Conservation (phyloP, 1,139 yeast species). For the Williopsis jadinii region DNA sequence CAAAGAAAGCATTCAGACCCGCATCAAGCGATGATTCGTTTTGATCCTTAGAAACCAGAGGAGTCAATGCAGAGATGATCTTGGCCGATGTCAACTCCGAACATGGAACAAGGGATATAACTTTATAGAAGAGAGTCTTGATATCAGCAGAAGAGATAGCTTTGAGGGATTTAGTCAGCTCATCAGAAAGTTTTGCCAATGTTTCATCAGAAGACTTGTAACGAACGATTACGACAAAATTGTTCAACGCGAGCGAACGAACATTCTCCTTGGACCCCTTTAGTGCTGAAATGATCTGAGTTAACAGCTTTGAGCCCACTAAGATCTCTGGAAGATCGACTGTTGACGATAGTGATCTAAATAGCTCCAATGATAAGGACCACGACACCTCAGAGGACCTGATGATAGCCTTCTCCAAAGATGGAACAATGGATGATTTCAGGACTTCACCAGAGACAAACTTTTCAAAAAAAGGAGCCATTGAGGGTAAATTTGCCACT, state of each 20-base stretch:
- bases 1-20: constrained; percentile 44
- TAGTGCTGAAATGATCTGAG: constrained; percentile 55
- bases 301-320: constrained; percentile 42
- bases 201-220: constrained; percentile 18
- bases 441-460: constrained; percentile 40
- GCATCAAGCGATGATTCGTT: constrained; percentile 58
- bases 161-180: constrained; percentile 51
- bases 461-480: constrained; percentile 33
- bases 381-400: constrained; percentile 77
- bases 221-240: constrained; percentile 28
- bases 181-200: constrained; percentile 35
- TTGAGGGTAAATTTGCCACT: constrained; percentile 18
- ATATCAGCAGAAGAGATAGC: constrained; percentile 62
- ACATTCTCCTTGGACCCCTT: constrained; percentile 67
- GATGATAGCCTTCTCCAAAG: constrained; percentile 67
- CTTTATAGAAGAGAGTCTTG: constrained; percentile 41
- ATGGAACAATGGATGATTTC: constrained; percentile 41
- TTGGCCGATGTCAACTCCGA: constrained; percentile 25
- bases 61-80: constrained; percentile 38
- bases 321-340: constrained; percentile 35
- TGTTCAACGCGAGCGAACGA: constrained; percentile 43
- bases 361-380: constrained; percentile 39
- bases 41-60: constrained; percentile 61
- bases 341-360: constrained; percentile 29
- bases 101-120: constrained; percentile 30